Evolutionary conservation across 1,284 basidiomycete genomes (phyloP).

Genomic region (Schizopora paradoxa): DNA sequence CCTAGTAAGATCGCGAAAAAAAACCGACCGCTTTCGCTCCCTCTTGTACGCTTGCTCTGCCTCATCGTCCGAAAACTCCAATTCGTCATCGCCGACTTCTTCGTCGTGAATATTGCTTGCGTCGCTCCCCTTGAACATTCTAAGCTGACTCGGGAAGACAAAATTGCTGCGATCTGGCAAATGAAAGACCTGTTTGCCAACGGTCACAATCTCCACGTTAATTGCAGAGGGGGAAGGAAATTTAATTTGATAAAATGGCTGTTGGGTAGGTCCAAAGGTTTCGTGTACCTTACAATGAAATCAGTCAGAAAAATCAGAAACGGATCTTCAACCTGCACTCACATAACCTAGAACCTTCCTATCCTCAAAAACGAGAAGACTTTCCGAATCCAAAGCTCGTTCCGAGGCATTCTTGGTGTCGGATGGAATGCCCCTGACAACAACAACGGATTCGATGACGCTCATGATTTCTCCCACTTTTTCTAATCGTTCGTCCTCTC

Average conservation of each 20-base stretch:
- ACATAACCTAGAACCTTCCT: constrained; percentile 80
- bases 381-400: constrained; percentile 74
- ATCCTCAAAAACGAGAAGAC: constrained; percentile 82
- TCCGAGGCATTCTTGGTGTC: constrained; percentile 41
- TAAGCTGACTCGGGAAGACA: constrained; percentile 68
- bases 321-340: constrained; percentile 28
- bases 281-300: constrained; percentile 65
- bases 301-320: constrained; percentile 15
- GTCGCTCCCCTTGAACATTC: constrained; percentile 72
- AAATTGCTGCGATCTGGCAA: constrained; percentile 73
- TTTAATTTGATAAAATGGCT: constrained; percentile 79
- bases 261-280: constrained; percentile 84
- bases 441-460: constrained; percentile 62
- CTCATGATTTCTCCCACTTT: constrained; percentile 71
- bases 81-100: constrained; percentile 78
- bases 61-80: constrained; percentile 91
- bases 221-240: constrained; percentile 56
- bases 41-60: constrained; percentile 68
- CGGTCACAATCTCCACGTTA: constrained; percentile 46
- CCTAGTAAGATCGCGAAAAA: constrained; percentile 12
- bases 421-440: constrained; percentile 57
- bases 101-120: constrained; percentile 92
- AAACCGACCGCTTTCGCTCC: constrained; percentile 31
- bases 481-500: constrained; percentile 55
- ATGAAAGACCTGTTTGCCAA: constrained; percentile 66